Evolutionary conservation across 1,284 basidiomycete genomes (phyloP).

Genomic region (Cystobasidium slooffiae): DNA sequence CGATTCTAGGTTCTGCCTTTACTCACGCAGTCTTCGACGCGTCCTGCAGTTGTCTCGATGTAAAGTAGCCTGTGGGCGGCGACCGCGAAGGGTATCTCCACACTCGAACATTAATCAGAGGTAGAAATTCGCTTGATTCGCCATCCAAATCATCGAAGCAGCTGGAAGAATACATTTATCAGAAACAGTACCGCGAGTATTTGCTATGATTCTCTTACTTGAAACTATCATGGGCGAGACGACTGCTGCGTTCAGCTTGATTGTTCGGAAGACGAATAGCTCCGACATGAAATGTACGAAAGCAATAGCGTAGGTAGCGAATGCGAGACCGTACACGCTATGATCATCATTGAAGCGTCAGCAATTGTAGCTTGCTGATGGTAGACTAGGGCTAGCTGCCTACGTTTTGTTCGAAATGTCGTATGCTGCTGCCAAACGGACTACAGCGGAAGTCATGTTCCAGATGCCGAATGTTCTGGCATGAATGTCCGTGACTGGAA

Average conservation of each 20-base stretch:
- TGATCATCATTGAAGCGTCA: not conserved
- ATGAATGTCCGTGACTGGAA: constrained; percentile 77
- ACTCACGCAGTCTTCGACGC: no score
- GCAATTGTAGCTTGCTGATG: constrained; percentile 18
- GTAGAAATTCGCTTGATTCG: constrained; percentile 24
- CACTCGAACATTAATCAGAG: not conserved
- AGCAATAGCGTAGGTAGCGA: constrained; percentile 85
- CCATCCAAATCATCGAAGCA: constrained; percentile 76
- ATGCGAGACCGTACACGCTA: constrained; percentile 85
- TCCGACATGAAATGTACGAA: constrained; percentile 87
- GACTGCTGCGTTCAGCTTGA: constrained; percentile 67
- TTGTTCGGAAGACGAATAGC: constrained; percentile 77
- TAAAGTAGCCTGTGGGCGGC: no score
- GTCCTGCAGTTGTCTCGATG: no score
- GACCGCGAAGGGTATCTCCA: not conserved
- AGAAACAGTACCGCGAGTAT: not conserved
- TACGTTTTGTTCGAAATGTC: constrained; percentile 78
- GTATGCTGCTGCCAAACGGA: constrained; percentile 82
- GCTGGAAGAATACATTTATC: constrained; percentile 59
- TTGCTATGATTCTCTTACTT: constrained; percentile 61
- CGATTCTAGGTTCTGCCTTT: no score
- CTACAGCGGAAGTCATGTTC: constrained; percentile 81
- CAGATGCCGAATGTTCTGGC: constrained; percentile 83
- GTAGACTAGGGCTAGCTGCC: constrained; percentile 54
- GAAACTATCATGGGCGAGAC: constrained; percentile 82